These are phyloP conservation scores for Ligustrum vulgare DNA, from an alignment of 257 asterid species.

Conservation along the genomic window DNA sequence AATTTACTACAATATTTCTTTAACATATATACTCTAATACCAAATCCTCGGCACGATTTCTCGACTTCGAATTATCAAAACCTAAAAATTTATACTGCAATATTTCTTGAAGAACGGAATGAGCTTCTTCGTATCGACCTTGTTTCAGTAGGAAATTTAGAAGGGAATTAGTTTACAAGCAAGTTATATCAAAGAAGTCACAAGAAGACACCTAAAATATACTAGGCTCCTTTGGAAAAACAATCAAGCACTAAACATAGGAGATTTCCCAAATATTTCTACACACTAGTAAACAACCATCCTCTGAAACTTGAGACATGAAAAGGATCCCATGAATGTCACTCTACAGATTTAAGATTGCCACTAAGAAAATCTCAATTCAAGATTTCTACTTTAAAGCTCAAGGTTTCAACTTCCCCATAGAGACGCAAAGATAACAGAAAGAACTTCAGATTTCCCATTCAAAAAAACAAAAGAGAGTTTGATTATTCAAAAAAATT, in stretches of 20 bases:
- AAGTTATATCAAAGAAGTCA: conserved; percentile 18
- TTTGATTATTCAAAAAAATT: conserved; percentile 2
- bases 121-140: too few relatives aligned
- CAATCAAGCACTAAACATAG: conserved; percentile 19
- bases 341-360: conserved; percentile 11
- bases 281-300: conserved; percentile 24
- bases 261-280: conserved; percentile 8
- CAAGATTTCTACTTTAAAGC: neutral
- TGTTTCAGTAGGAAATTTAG: too few relatives aligned
- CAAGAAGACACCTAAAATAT: neutral
- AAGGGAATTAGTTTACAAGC: neutral
- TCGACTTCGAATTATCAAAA: too few relatives aligned
- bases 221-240: conserved; percentile 4
- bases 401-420: neutral
- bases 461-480: neutral
- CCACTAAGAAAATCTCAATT: neutral
- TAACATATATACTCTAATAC: too few relatives aligned
- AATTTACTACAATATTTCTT: neutral
- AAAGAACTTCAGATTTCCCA: neutral
- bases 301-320: conserved; percentile 38
- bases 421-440: neutral
- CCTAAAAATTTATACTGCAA: too few relatives aligned
- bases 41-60: too few relatives aligned
- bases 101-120: too few relatives aligned
- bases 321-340: conserved; percentile 18